Conservation (phyloP, 805 yeast genomes). For the Myxozyma udenii region DNA sequence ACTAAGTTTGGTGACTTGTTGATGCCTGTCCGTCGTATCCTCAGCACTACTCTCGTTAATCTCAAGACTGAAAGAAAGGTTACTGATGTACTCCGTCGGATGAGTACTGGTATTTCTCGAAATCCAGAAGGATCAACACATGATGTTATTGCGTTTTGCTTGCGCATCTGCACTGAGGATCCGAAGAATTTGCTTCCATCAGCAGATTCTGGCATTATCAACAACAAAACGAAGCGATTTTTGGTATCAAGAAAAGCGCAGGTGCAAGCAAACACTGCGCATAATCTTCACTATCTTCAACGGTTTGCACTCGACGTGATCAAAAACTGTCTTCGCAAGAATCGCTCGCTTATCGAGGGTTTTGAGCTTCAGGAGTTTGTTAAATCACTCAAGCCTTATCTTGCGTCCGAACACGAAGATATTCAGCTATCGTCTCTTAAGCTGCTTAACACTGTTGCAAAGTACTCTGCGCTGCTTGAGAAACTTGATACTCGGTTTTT, state of each 20-base stretch:
- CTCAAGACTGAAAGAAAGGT: slow-evolving; percentile 68
- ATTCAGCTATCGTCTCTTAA: slow-evolving; percentile 63
- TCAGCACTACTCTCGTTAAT: slow-evolving; percentile 62
- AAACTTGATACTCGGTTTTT: slow-evolving; percentile 39
- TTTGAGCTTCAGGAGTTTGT: slow-evolving; percentile 67
- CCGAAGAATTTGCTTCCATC: slow-evolving; percentile 12
- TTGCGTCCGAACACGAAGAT: slow-evolving; percentile 68
- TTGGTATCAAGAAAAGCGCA: slow-evolving; percentile 51
- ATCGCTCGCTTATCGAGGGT: slow-evolving; percentile 56
- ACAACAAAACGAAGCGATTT: slow-evolving; percentile 15
- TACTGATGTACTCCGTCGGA: slow-evolving; percentile 73
- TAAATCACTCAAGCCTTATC: slow-evolving; percentile 62
- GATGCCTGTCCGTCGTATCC: slow-evolving; percentile 61
- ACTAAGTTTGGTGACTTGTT: slow-evolving; percentile 56
- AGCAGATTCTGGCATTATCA: slow-evolving; percentile 39
- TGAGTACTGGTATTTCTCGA: slow-evolving; percentile 72
- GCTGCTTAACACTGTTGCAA: slow-evolving; percentile 24
- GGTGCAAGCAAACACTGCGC: slow-evolving; percentile 49
- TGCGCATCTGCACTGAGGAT: slow-evolving; percentile 50
- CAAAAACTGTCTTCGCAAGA: slow-evolving; percentile 64
- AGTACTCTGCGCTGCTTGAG: slow-evolving; percentile 54
- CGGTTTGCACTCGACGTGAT: slow-evolving; percentile 74
- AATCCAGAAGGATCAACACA: slow-evolving; percentile 58
- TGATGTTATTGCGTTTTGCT: slow-evolving; percentile 66
- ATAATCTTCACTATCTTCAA: slow-evolving; percentile 61